Evolutionary conservation across 2,329 filamentous ascomycete genomes (phyloP).

Genomic region (Aspergillus phoenicis): DNA sequence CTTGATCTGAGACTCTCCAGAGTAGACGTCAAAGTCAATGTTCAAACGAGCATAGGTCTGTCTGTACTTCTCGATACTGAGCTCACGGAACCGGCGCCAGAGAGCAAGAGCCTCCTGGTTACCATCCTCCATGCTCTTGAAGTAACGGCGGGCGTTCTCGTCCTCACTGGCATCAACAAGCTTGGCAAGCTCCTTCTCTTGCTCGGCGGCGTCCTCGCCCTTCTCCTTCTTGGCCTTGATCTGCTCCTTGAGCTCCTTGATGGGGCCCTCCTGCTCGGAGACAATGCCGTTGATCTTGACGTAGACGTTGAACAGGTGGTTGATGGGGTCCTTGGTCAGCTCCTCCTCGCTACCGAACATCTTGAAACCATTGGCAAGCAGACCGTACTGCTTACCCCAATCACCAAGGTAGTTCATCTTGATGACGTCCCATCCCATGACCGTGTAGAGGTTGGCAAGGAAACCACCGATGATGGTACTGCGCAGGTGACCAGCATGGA

Average conservation of each 20-base stretch:
- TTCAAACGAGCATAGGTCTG: slow-evolving; percentile 66
- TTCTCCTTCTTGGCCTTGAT: slow-evolving; percentile 53
- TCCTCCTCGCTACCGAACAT: slow-evolving; percentile 64
- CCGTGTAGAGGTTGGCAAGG: slow-evolving; percentile 62
- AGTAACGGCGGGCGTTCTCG: slow-evolving; percentile 64
- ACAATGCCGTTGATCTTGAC: slow-evolving; percentile 64
- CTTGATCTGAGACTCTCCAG: slow-evolving; percentile 69
- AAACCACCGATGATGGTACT: slow-evolving; percentile 70
- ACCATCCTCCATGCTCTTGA: slow-evolving; percentile 69
- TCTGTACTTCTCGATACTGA: slow-evolving; percentile 67
- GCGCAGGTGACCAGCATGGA: slow-evolving; percentile 66
- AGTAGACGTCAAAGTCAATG: slow-evolving; percentile 67
- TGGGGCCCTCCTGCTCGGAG: slow-evolving; percentile 57
- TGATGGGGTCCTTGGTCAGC: slow-evolving; percentile 63
- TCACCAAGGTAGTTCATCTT: slow-evolving; percentile 70
- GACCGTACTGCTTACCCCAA: slow-evolving; percentile 70
- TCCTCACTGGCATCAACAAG: slow-evolving; percentile 58
- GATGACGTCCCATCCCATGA: slow-evolving; percentile 64
- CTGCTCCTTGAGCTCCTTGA: slow-evolving; percentile 57
- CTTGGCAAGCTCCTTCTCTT: slow-evolving; percentile 53
- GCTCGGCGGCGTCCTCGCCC: slow-evolving; percentile 50
- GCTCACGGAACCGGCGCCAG: slow-evolving; percentile 65
- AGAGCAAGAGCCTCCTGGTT: slow-evolving; percentile 61
- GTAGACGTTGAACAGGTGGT: slow-evolving; percentile 67
- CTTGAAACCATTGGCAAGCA: slow-evolving; percentile 65